Percentiles rank a stretch among this genome's conserved stretches.
phyloP scores from a whole-genome alignment of 495 filamentous ascomycete genomes.

The Penicillium egyptiacum region DNA sequence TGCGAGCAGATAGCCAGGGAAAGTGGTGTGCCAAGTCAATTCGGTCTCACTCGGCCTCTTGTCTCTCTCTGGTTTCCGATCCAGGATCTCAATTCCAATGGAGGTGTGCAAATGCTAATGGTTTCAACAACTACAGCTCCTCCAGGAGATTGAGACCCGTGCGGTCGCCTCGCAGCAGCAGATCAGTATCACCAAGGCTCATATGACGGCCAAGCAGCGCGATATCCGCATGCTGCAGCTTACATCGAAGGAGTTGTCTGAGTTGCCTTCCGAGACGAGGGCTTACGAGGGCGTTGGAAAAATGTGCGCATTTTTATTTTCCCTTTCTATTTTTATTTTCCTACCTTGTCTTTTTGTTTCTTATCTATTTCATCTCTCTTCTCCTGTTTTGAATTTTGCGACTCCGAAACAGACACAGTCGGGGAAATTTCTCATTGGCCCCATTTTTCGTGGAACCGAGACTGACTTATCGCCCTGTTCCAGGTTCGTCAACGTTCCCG shows the following conservation, averaged over 20 bases:
- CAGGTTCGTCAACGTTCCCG: constrained; percentile 87
- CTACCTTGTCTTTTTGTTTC: constrained; percentile 3
- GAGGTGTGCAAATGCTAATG: constrained; percentile 13
- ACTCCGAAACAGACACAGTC: background rate
- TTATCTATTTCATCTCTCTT: background rate
- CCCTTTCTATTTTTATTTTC: constrained; percentile 12
- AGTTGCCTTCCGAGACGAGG: constrained; percentile 73
- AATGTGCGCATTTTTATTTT: constrained; percentile 64
- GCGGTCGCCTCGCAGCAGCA: constrained; percentile 88
- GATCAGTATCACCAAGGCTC: constrained; percentile 80
- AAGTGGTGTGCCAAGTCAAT: background rate
- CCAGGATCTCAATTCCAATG: background rate
- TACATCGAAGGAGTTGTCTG: constrained; percentile 76
- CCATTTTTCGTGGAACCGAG: background rate
- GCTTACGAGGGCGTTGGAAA: constrained; percentile 96
- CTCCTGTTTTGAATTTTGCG: background rate
- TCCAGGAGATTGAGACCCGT: constrained; percentile 91
- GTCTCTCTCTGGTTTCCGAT: background rate
- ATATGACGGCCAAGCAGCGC: constrained; percentile 82
- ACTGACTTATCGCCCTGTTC: constrained; percentile 4
- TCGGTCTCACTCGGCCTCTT: constrained; percentile 2
- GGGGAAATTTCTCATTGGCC: background rate
- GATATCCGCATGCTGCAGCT: constrained; percentile 87
- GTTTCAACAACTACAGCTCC: constrained; percentile 57
- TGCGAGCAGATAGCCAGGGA: background rate